These are phyloP conservation scores for Calamus simplicifolius DNA, from an alignment of 176 grass and related monocot genomes.

Conservation along the genomic window DNA sequence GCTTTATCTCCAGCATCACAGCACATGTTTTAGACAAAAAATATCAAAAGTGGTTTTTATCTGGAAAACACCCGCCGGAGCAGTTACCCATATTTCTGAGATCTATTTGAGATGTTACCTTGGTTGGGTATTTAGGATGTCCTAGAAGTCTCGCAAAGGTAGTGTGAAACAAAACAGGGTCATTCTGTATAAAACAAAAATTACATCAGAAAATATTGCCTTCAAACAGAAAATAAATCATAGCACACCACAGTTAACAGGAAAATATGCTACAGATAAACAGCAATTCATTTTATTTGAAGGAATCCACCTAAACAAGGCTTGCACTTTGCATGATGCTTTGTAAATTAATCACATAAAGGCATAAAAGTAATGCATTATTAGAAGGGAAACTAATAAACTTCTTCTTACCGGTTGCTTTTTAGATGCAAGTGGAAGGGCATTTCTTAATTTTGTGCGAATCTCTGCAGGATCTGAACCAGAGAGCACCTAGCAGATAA, in stretches of 20 bases:
- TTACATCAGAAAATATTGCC: neutral
- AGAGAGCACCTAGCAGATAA: constrained; percentile 52
- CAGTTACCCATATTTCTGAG: neutral
- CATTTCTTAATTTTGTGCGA: constrained; percentile 68
- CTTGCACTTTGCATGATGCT: too few species aligned
- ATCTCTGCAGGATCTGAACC: constrained; percentile 85
- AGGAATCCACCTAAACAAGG: too few species aligned
- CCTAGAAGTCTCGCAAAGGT: constrained; percentile 89
- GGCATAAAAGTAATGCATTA: neutral
- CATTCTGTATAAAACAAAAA: constrained; percentile 44
- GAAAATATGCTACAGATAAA: too few species aligned
- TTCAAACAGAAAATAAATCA: constrained; percentile 1
- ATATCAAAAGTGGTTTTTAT: too few species aligned
- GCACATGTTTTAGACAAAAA: too few species aligned
- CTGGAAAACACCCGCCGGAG: neutral
- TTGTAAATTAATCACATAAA: too few species aligned
- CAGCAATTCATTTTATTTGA: too few species aligned
- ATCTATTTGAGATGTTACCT: constrained; percentile 35
- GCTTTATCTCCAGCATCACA: too few species aligned
- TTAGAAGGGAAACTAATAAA: neutral
- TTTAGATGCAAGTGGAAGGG: constrained; percentile 66
- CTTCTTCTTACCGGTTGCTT: constrained; percentile 69
- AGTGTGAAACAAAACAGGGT: constrained; percentile 79
- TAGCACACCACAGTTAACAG: neutral
- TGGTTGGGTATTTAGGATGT: constrained; percentile 43